Evolutionary conservation across 768 basidiomycete genomes (phyloP).

Genomic region (Mycena galericulata): DNA sequence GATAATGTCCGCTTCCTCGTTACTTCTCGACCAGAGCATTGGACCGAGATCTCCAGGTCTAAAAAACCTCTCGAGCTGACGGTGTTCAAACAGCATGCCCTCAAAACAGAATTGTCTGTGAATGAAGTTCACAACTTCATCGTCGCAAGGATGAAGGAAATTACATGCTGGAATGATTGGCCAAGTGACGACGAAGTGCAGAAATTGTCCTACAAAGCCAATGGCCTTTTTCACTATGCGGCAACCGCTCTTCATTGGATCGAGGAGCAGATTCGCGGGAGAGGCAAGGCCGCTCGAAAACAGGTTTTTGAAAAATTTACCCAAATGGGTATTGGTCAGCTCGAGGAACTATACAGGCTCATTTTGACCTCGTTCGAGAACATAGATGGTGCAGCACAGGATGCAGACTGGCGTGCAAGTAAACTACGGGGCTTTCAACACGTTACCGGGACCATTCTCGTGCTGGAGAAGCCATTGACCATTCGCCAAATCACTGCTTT

Average conservation of each 20-base stretch:
- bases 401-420: not conserved
- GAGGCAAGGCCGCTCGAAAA: not conserved
- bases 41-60: constrained; percentile 11
- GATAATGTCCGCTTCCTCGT: constrained; percentile 12
- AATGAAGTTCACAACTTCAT: not conserved
- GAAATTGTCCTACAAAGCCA: not conserved
- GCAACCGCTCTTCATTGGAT: constrained; percentile 19
- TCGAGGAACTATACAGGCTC: constrained; percentile 8
- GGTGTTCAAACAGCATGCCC: constrained; percentile 1
- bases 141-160: not conserved
- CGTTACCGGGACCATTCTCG: constrained; percentile 6
- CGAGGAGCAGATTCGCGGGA: not conserved
- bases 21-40: constrained; percentile 21
- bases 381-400: not conserved
- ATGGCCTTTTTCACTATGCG: constrained; percentile 19
- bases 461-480: constrained; percentile 8
- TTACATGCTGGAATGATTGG: constrained; percentile 9
- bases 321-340: not conserved
- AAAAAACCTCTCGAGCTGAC: constrained; percentile 6
- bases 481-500: constrained; percentile 13
- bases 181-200: not conserved
- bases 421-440: not conserved
- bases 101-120: not conserved
- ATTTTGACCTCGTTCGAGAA: constrained; percentile 17
- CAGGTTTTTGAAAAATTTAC: not conserved